Evolutionary conservation across 306 rosid genomes (phyloP), one percentile per base, ranked within the genome.

Genomic region (Cicer cuneatum): DNA sequence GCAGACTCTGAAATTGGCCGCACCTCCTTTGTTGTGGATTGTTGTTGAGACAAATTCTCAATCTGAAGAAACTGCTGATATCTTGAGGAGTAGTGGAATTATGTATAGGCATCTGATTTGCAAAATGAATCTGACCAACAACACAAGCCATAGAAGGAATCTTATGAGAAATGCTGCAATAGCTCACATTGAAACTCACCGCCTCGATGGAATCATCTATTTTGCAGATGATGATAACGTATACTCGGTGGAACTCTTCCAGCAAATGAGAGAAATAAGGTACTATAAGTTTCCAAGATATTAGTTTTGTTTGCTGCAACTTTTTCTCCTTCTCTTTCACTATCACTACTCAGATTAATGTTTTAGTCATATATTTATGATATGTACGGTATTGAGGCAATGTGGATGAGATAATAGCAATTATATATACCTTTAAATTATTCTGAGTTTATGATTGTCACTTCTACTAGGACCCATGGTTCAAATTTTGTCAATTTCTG

Each of bases 201-300:
- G 60, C 59, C 98, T 94, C 37, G 90, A 94, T 58, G 98, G 98
- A 82, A 86, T 91, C 66, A 66, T 90, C 64, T 85, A 88, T 89
- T 91, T 94, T 86, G 98, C 98, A 6, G 90, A 94, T 73, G 93
- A 86, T 65, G 73, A 80, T 53, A 85, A 91, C 67, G 65, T 87
- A 69, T 89, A 90, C 83, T 88, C 85, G 47, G 54, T 69, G 5
- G 88, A 90, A 33, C 85, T 94, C 74, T 90, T 94, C 52, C 82
- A 85, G 85, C 87, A 91, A 76, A 88, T 94, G 86, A 86, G 98
- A 84, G 89, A 88, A 84, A 91, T 91, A 79, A 88, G 95, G 98
- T 93, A 85, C 13, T 74, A 65, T 65, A 33, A 8, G 40, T 68
- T 74, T 74, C 39, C 62, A 2, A 10, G 65, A 77, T 69, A 45